Base-by-base conservation (phyloP, 176 grass and related monocot genomes). In the Zea mays region DNA sequence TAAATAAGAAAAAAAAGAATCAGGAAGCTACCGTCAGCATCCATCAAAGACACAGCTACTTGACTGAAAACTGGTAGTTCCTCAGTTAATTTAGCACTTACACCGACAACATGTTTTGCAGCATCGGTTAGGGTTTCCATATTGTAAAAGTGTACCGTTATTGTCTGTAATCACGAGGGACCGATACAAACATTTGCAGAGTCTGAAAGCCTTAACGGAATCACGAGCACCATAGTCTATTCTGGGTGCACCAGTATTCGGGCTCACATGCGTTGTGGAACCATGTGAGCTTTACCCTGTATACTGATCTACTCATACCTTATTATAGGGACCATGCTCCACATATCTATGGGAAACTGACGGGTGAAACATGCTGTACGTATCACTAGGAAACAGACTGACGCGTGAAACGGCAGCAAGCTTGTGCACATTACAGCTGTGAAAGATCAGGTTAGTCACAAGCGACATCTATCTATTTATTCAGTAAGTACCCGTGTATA, bases 101-200 rank as follows among this genome's bases (percentile, higher is more conserved):
- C n/a, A 70, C 34, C 14, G 38, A 60, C 82, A 46, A 49, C 45
- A 63, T 82, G 72, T 85, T 81, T 81, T 61, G 87, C 73, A 77
- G 44, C 73, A 43, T 42, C 49, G 39, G 16, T 89, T 89, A 85
- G 82, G 81, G 47, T 85, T 89, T 67, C 43, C 82, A 73, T 81
- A 66, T 38, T 89, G 82, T 88, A 81, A 85, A 85, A 88, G 48
- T 81, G 86, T 85, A 78, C 50, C 59, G 61, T 81, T 81, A 35
- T 81, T 89, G 82, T 89, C 51, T 81, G 87, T 89, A 85, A 78
- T 85, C 87, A 85, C 43, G 73, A 78, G 65, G 21, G 7, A 88
- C 71, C 69, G 76, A 60, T 79, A 80, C 71, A 73, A 81, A 85
- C 72, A 73, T 72, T 73, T 77, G 50, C n/a, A n/a, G n/a, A n/a